Percentiles rank a stretch among this genome's conserved stretches.
Conservation (phyloP, 768 basidiomycete species). For the Tricholoma terreum region DNA sequence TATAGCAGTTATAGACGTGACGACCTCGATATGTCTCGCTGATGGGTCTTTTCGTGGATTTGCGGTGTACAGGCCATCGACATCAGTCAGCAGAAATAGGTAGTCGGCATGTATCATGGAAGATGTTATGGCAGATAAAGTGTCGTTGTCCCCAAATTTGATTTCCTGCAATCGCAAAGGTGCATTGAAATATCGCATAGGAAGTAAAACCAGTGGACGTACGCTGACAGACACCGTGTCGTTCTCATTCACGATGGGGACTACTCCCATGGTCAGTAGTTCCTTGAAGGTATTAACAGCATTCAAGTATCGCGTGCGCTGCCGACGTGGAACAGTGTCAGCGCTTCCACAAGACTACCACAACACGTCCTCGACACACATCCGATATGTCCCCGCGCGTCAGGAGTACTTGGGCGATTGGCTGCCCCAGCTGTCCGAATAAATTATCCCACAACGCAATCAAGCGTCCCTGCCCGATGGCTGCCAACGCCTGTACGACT, state of each 20-base stretch:
- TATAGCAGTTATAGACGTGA: constrained; percentile 79
- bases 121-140: constrained; percentile 93
- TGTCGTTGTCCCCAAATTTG: constrained; percentile 99
- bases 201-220: constrained; percentile 30
- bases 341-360: constrained; percentile 10
- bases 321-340: constrained; percentile 18
- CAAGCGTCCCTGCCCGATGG: constrained; percentile 93
- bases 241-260: constrained; percentile 99
- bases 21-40: constrained; percentile 78
- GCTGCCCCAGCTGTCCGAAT: constrained; percentile 90
- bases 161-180: constrained; percentile 70
- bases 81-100: constrained; percentile 94
- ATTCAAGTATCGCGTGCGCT: constrained; percentile 95
- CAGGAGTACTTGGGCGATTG: constrained; percentile 91
- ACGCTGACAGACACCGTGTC: constrained; percentile 98
- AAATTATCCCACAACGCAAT: constrained; percentile 98
- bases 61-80: constrained; percentile 91
- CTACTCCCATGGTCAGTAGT: constrained; percentile 87
- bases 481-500: constrained; percentile 76
- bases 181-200: neutral
- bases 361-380: constrained; percentile 44
- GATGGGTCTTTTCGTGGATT: constrained; percentile 90
- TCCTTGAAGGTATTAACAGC: constrained; percentile 95
- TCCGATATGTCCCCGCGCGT: constrained; percentile 97
- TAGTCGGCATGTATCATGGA: constrained; percentile 99